phyloP scores from a whole-genome alignment of 139 green algal genomes.

The Pleodorina starrii region DNA sequence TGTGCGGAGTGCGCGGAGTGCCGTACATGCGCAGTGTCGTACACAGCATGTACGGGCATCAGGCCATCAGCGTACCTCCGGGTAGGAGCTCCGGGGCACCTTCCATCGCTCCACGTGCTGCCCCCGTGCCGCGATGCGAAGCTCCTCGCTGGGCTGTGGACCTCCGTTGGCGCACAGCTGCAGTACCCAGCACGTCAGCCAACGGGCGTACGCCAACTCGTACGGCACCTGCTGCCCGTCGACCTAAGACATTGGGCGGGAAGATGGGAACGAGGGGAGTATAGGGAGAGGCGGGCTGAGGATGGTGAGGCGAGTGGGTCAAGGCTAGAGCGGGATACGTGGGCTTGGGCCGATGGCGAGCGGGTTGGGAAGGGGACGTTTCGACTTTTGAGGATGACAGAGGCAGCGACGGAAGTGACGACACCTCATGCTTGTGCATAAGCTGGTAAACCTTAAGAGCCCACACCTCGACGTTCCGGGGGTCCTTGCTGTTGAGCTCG shows the following conservation, averaged over 20 bases:
- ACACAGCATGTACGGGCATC: no score
- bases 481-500: conserved; percentile 55
- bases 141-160: conserved; percentile 57
- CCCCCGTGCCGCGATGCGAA: conserved; percentile 60
- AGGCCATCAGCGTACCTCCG: conserved; percentile 55
- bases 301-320: no score
- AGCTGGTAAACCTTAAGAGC: no score
- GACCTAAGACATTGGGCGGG: no score
- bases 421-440: no score
- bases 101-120: conserved; percentile 64
- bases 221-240: conserved; percentile 57
- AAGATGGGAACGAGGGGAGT: not conserved
- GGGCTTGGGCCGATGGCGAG: no score
- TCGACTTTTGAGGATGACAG: no score
- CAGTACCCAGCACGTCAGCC: conserved; percentile 61
- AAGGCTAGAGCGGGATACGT: no score
- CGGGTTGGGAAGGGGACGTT: no score
- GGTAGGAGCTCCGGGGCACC: conserved; percentile 54
- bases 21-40: no score
- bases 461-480: conserved; percentile 41
- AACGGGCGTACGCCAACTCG: conserved; percentile 61
- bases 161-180: conserved; percentile 41
- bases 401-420: no score
- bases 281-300: not conserved
- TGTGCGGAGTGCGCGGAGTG: no score